These are phyloP conservation scores for Brachypodium distachyon DNA, from an alignment of 202 grass and related monocot genomes.

Conservation along the genomic window DNA sequence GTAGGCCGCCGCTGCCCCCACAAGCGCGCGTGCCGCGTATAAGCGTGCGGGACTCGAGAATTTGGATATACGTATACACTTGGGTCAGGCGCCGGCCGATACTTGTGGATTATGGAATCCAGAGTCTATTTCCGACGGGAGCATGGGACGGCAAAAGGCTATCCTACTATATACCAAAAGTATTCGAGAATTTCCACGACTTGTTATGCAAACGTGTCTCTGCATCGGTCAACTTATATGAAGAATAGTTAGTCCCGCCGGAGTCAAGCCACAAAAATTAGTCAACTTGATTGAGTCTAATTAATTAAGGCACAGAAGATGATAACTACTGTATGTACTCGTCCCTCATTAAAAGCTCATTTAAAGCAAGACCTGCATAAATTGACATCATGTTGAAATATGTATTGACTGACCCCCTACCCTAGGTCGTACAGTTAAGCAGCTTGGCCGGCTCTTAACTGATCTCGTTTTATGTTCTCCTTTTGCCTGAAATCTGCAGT, in stretches of 20 bases:
- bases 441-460: too few relatives aligned
- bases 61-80: conserved; percentile 4
- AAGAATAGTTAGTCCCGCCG: neutral
- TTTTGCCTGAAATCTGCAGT: too few relatives aligned
- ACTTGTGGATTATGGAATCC: neutral
- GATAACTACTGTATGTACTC: too few relatives aligned
- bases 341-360: neutral
- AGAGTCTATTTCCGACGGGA: neutral
- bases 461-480: too few relatives aligned
- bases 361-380: neutral
- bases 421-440: too few relatives aligned
- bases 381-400: neutral
- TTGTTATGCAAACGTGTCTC: neutral
- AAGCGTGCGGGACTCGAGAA: neutral
- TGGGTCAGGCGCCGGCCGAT: neutral
- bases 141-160: neutral
- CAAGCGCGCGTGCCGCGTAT: neutral
- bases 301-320: neutral
- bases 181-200: neutral
- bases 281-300: neutral
- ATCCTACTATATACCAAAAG: neutral
- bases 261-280: neutral
- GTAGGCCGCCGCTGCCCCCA: neutral
- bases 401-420: too few relatives aligned
- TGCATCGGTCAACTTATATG: too few relatives aligned